Conservation (phyloP, 345 rosid species). For the Cardiospermum halicacabum region DNA sequence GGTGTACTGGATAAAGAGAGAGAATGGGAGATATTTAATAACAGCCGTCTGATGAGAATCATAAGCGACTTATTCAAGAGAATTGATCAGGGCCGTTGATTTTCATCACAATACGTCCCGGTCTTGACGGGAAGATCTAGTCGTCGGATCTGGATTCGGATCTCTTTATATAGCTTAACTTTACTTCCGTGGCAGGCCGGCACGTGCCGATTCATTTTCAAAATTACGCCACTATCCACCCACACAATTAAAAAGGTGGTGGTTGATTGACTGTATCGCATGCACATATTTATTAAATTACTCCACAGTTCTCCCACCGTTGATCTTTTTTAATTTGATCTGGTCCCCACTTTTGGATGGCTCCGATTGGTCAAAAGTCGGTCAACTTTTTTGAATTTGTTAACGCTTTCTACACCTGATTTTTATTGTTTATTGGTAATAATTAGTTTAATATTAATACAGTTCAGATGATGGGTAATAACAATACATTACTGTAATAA, state of each 20-base stretch:
- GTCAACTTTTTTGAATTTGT: no score
- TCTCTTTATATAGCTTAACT: constrained; percentile 28
- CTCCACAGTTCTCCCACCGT: constrained; percentile 7
- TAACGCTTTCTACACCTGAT: no score
- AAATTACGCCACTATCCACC: not conserved
- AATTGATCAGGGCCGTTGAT: constrained; percentile 38
- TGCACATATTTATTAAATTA: not conserved
- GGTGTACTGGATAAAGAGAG: constrained; percentile 21
- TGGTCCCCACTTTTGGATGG: not conserved
- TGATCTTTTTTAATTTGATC: not conserved
- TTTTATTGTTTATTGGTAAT: no score
- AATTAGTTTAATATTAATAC: no score
- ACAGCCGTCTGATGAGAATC: constrained; percentile 38
- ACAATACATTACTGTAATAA: no score
- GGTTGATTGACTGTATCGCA: not conserved
- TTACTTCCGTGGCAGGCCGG: constrained; percentile 54
- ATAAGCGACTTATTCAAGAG: constrained; percentile 9
- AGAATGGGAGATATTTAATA: constrained; percentile 36
- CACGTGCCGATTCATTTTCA: constrained; percentile 49
- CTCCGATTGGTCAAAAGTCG: no score
- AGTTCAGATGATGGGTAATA: no score
- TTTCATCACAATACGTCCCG: constrained; percentile 27
- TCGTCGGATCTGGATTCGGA: constrained; percentile 56
- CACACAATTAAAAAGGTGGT: not conserved
- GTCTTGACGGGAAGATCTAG: constrained; percentile 42